Evolutionary conservation across 1,139 yeast genomes (phyloP).

Genomic region (Arxiozyma heterogenica): DNA sequence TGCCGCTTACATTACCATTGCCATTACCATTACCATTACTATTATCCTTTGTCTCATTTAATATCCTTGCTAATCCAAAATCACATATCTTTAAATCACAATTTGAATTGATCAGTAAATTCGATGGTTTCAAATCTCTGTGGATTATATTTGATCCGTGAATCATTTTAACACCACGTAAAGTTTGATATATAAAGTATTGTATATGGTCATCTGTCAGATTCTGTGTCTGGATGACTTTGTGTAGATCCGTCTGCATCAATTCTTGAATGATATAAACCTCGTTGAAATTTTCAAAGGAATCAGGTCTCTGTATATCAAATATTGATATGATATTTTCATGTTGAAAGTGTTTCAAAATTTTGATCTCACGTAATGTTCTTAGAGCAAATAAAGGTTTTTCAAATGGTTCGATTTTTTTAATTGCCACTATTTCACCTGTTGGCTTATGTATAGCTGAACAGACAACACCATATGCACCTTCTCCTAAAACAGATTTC

Average conservation of each 20-base stretch:
- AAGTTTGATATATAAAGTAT: conserved; percentile 82
- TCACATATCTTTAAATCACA: conserved; percentile 94
- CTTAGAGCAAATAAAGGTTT: conserved; percentile 85
- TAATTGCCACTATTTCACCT: conserved; percentile 85
- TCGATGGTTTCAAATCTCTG: conserved; percentile 87
- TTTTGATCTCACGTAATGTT: conserved; percentile 81
- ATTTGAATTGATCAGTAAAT: conserved; percentile 75
- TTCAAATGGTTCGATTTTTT: conserved; percentile 89
- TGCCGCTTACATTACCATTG: too few species aligned
- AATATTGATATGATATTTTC: conserved; percentile 86
- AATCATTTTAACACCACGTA: conserved; percentile 81
- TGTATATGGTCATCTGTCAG: conserved; percentile 89
- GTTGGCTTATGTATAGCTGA: conserved; percentile 86
- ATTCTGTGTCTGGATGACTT: conserved; percentile 78
- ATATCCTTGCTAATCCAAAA: conserved; percentile 75
- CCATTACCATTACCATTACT: conserved; percentile 13
- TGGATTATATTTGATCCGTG: conserved; percentile 89
- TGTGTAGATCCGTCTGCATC: conserved; percentile 92
- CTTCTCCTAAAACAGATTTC: conserved; percentile 80
- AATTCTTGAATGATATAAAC: conserved; percentile 89
- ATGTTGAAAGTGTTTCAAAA: conserved; percentile 78
- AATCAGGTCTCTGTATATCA: conserved; percentile 82
- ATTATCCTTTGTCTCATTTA: conserved; percentile 17
- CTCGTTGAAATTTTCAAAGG: conserved; percentile 68
- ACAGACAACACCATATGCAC: conserved; percentile 97